Base-by-base conservation (phyloP, 106 monocot genomes). In the Posidonia australis region DNA sequence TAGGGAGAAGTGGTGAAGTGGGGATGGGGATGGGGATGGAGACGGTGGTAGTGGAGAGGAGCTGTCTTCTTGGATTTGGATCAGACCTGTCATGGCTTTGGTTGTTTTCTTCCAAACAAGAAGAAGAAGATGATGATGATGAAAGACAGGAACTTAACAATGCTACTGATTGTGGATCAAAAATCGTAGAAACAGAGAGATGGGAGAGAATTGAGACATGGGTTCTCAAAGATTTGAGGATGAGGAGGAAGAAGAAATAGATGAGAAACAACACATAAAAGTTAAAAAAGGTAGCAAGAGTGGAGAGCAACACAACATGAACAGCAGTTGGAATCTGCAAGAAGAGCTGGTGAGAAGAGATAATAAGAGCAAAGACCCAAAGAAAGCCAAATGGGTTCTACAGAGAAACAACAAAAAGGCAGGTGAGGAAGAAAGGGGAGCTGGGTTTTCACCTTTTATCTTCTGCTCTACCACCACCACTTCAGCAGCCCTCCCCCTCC, bases 1-100 rank as follows among this genome's bases (percentile, higher is more conserved):
- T 6, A 64, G 64, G 25, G 64, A 64, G 46, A 64, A 64, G 47
- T 64, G 64, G 25, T 64, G 64, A 9, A 63, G 62, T 28, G 62
- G 62, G 2, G 62, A 63, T 14, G 59, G 30, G 25, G 30, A 13
- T 30, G 27, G 32, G 9, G 27, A 28, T 13, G 22, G 13, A 13
- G n/a, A n/a, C n/a, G n/a, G n/a, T n/a, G n/a, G n/a, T n/a, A 30
- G 58, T 18, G 58, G 30, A 14, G 58, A 1, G 12, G 58, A 58
- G 17, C 22, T 12, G 11, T 45, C 64, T 13, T 64, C 46, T 58
- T 58, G 28, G 23, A 26, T 23, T 25, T 47, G 32, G 13, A 46
- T 13, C 46, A 64, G 11, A 45, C 46, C 46, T 21, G 64, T 46
- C 46, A 64, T 64, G 28, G 28, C 27, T 58, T 58, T 3, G 16